These are phyloP conservation scores for Apiospora koreana DNA, from an alignment of 2,329 filamentous ascomycete genomes.

Conservation along the genomic window DNA sequence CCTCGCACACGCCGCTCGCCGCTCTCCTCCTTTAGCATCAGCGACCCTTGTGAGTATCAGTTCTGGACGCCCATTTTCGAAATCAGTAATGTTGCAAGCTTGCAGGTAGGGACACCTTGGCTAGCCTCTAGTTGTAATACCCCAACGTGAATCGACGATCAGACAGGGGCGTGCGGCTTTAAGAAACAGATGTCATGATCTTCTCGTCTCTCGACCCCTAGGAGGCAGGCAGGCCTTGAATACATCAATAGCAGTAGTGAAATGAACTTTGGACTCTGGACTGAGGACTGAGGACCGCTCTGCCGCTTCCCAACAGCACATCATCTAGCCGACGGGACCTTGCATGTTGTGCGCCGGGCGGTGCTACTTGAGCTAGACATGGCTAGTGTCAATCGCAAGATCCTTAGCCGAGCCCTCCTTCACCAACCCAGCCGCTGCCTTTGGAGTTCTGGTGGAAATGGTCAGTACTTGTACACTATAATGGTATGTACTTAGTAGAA, in stretches of 20 bases:
- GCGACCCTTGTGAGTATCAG: background rate
- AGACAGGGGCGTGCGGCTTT: background rate
- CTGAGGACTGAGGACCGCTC: background rate
- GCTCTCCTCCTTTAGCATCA: background rate
- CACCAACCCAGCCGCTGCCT: background rate
- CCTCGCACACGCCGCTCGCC: background rate
- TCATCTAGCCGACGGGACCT: conserved; percentile 14
- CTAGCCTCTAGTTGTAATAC: background rate
- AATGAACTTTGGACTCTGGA: background rate
- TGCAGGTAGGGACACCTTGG: background rate
- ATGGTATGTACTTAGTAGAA: too few species aligned
- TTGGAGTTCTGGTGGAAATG: background rate
- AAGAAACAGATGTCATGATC: background rate
- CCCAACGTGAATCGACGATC: background rate
- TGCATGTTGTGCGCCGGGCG: conserved; percentile 7
- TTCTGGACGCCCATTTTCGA: background rate
- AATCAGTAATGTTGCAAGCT: background rate
- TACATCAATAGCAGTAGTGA: background rate
- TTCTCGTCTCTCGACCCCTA: background rate
- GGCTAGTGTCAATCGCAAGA: conserved; percentile 1
- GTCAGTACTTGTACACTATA: background rate
- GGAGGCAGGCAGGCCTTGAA: background rate
- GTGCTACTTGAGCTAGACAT: background rate
- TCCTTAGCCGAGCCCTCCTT: background rate
- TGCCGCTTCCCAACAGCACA: conserved; percentile 5